phyloP scores from a whole-genome alignment of 2,329 filamentous ascomycete species.

The Fusarium sarcochroum region DNA sequence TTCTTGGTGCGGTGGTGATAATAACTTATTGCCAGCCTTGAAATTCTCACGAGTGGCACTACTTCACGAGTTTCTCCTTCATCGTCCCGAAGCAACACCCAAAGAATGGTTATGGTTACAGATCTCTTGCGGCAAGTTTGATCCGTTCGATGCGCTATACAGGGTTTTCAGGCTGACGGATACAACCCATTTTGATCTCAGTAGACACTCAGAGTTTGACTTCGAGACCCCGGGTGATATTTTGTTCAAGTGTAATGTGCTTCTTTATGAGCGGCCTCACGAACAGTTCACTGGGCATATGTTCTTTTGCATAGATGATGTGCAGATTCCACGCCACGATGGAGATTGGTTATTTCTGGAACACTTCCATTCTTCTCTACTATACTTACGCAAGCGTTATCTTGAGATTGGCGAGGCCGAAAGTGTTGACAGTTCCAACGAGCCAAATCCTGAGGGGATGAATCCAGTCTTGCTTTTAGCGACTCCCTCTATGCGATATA shows the following conservation, averaged over 20 bases:
- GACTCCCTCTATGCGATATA: background rate
- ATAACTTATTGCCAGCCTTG: background rate
- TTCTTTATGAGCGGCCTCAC: background rate
- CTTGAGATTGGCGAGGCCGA: background rate
- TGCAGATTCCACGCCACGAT: background rate
- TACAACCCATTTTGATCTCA: background rate
- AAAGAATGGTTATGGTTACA: conserved; percentile 4
- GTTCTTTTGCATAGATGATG: conserved; percentile 1
- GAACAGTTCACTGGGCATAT: background rate
- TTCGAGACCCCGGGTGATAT: background rate
- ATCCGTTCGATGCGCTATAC: conserved; percentile 12
- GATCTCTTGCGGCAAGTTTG: background rate
- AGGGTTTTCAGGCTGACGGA: conserved; percentile 4
- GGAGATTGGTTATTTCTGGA: background rate
- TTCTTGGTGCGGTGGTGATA: rapidly evolving
- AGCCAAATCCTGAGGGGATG: background rate
- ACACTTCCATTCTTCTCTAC: background rate
- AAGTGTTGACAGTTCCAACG: background rate
- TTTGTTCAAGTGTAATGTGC: background rate
- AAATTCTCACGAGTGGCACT: background rate
- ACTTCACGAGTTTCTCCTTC: background rate
- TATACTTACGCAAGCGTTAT: background rate
- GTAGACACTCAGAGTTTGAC: rapidly evolving
- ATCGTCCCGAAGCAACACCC: background rate
- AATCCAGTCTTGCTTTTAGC: background rate